Conservation (phyloP, 495 filamentous ascomycete species). For the Xylaria curta region DNA sequence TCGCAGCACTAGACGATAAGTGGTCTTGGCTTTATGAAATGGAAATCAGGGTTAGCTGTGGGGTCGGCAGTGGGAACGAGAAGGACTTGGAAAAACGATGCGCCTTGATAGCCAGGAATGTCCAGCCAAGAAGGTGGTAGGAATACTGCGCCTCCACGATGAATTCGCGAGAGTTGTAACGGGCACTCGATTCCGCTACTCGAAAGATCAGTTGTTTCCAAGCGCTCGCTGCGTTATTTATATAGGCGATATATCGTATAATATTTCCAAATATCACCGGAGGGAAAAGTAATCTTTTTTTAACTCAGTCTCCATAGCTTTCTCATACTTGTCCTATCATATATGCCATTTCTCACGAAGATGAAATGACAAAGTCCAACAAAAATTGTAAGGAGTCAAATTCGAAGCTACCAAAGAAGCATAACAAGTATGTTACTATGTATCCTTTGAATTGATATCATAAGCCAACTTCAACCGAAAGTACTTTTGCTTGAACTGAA, state of each 20-base stretch:
- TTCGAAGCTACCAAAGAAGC: not conserved
- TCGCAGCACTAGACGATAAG: conserved; percentile 5
- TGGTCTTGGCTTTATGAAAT: conserved; percentile 2
- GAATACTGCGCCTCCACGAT: not conserved
- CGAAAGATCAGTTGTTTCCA: not conserved
- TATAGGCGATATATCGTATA: not conserved
- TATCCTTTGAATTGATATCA: not conserved
- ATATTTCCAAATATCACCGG: too few relatives aligned
- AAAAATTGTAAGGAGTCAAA: not conserved
- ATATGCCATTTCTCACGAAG: not conserved
- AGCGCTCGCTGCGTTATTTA: not conserved
- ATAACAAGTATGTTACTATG: not conserved
- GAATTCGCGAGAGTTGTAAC: not conserved
- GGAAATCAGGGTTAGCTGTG: not conserved
- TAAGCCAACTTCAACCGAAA: not conserved
- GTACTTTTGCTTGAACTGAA: not conserved
- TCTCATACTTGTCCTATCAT: not conserved
- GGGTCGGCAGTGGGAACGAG: conserved; percentile 1
- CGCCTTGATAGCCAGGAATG: not conserved
- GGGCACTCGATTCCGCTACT: not conserved
- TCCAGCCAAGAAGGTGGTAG: not conserved
- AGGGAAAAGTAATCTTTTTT: not conserved
- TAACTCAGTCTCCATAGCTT: not conserved
- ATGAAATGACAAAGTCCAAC: not conserved
- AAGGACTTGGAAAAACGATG: not conserved